Evolutionary conservation across 1,284 basidiomycete species (phyloP), one percentile per base, ranked within the genome.

Genomic region (Phellinidium pouzarii): DNA sequence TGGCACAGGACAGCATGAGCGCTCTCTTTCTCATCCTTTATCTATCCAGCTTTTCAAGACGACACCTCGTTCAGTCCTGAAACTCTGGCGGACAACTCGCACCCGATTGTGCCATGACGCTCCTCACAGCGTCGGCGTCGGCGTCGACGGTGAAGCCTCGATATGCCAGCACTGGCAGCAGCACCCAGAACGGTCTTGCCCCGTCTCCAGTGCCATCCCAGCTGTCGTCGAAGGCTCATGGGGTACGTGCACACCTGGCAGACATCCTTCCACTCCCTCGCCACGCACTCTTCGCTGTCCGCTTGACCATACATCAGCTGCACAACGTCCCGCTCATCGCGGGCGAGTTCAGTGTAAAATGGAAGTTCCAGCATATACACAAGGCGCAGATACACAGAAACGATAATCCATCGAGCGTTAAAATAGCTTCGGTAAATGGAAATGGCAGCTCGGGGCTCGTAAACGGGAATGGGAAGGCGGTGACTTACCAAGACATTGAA

Each of bases 261-360:
- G 73, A 79, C 53, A 68, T 83, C 34, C 66, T 81, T 2, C 77
- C 79, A 7, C 65, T 81, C 3, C 76, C 79, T 9, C 70, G 71
- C 58, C 79, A 84, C 62, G 78, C 85, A 3, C 75, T 79, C 54
- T 91, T 91, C 67, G 76, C 79, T 52, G 79, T 82, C 25, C 70
- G 73, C 14, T 64, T 91, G 44, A 72, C 73, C 29, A 75, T 91
- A 41, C 86, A 90, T 65, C 80, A 90, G 60, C 75, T 91, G 26
- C 74, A 78, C 40, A 86, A 82, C 61, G 82, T 92, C 0, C 88
- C 89, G 0, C 77, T 90, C 56, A 79, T 91, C 45, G 69, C 71
- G 37, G 89, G 89, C 57, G 76, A 87, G 61, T 91, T 91, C 62
- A 79, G 74, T 12, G 77, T 85, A 36, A 74, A 77, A 45, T 91